phyloP scores from a whole-genome alignment of 257 asterid species.

The Osmanthus fragrans region DNA sequence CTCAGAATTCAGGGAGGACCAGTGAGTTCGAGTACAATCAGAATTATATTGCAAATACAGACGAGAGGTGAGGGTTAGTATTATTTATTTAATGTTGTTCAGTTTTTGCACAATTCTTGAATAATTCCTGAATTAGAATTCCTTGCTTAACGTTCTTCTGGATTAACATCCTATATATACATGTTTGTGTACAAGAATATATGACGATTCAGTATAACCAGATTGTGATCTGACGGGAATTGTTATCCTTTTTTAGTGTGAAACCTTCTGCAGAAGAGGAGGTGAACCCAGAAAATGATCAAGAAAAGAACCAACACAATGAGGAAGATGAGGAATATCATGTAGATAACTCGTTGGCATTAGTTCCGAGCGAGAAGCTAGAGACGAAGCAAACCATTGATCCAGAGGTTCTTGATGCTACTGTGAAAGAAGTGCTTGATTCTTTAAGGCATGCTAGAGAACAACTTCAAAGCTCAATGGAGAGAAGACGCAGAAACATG shows the following conservation, averaged over 20 bases:
- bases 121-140: not conserved
- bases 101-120: not conserved
- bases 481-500: slow-evolving; percentile 34
- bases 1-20: not conserved
- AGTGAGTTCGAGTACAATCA: not conserved
- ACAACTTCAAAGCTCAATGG: slow-evolving; percentile 61
- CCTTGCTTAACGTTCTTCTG: no score
- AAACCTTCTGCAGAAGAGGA: not conserved
- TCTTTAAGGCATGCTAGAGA: slow-evolving; percentile 66
- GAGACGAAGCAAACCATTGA: slow-evolving; percentile 31
- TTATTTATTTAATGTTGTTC: not conserved
- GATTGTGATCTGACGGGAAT: not conserved
- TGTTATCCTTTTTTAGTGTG: not conserved
- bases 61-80: not conserved
- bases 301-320: not conserved
- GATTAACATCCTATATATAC: not conserved
- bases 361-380: slow-evolving; percentile 38
- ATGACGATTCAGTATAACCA: not conserved
- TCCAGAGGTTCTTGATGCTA: slow-evolving; percentile 64
- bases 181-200: not conserved
- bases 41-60: not conserved
- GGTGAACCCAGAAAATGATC: not conserved
- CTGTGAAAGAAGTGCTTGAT: slow-evolving; percentile 63
- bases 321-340: not conserved
- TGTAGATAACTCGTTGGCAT: not conserved